Evolutionary conservation across 2,329 filamentous ascomycete genomes (phyloP).

Genomic region (Arthrobotrys sphaeroides): DNA sequence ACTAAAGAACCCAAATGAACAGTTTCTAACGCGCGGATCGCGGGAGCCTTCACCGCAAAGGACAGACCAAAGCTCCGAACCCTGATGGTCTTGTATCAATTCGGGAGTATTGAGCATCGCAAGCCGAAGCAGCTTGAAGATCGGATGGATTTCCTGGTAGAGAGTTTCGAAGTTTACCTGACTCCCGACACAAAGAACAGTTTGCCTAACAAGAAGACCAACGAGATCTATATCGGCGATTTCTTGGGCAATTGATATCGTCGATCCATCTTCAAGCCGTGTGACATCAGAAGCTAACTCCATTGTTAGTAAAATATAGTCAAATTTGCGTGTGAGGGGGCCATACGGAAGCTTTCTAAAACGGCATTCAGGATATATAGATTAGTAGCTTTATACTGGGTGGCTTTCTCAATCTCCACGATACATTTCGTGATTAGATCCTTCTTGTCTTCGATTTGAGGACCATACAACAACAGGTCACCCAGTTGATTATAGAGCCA

Average conservation of each 20-base stretch:
- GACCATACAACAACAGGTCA: slow-evolving; percentile 40
- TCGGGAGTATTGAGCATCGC: slow-evolving; percentile 49
- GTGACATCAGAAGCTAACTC: slow-evolving; percentile 16
- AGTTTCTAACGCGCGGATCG: slow-evolving; percentile 42
- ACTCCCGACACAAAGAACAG: slow-evolving; percentile 36
- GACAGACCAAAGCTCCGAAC: slow-evolving; percentile 34
- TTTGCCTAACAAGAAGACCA: slow-evolving; percentile 42
- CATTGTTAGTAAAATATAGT: not conserved
- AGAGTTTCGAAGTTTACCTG: slow-evolving; percentile 47
- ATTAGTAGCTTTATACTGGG: slow-evolving; percentile 39
- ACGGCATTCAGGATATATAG: slow-evolving; percentile 51
- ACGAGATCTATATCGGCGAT: slow-evolving; percentile 49
- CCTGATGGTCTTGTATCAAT: slow-evolving; percentile 36
- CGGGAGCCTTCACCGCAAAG: slow-evolving; percentile 44
- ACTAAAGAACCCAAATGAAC: slow-evolving; percentile 48
- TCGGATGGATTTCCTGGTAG: slow-evolving; percentile 48
- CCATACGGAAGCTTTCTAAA: slow-evolving; percentile 48
- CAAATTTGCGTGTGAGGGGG: not conserved
- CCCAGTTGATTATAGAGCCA: slow-evolving; percentile 40
- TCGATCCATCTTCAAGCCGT: not conserved
- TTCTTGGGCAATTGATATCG: slow-evolving; percentile 29
- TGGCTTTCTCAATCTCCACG: slow-evolving; percentile 19
- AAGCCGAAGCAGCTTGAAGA: slow-evolving; percentile 47
- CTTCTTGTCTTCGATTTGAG: slow-evolving; percentile 47
- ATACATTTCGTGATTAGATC: slow-evolving; percentile 41